Conservation (phyloP, 768 basidiomycete species). For the Mycena pura region DNA sequence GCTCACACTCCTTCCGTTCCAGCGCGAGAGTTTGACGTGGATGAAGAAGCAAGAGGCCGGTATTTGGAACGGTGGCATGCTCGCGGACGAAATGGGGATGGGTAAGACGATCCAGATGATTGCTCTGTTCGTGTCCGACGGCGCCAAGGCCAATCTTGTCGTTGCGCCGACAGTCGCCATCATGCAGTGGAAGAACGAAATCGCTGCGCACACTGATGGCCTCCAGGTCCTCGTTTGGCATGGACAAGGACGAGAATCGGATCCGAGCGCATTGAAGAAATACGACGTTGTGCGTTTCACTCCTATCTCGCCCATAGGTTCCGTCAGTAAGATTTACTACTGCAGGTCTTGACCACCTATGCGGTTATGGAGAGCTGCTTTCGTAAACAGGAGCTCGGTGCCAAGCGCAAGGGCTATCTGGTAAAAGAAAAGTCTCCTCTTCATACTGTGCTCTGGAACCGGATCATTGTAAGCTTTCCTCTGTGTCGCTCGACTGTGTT, state of each 20-base stretch:
- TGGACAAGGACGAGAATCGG: slow-evolving; percentile 73
- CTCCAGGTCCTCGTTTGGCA: slow-evolving; percentile 94
- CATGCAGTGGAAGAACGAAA: slow-evolving; percentile 94
- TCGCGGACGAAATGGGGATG: slow-evolving; percentile 98
- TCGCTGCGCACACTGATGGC: slow-evolving; percentile 82
- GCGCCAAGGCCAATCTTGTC: slow-evolving; percentile 84
- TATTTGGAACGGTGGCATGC: slow-evolving; percentile 89
- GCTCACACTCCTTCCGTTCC: slow-evolving; percentile 89
- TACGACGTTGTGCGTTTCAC: slow-evolving; percentile 77
- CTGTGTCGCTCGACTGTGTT: slow-evolving; percentile 1
- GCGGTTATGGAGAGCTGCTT: slow-evolving; percentile 88
- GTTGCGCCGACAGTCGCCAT: slow-evolving; percentile 79
- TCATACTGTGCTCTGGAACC: slow-evolving; percentile 85
- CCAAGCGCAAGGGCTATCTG: slow-evolving; percentile 83
- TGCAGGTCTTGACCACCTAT: slow-evolving; percentile 84
- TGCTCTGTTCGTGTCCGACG: slow-evolving; percentile 81
- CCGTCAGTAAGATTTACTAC: neutral
- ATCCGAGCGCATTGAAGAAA: slow-evolving; percentile 74
- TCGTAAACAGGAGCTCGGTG: slow-evolving; percentile 91
- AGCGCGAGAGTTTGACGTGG: slow-evolving; percentile 94
- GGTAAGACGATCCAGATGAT: slow-evolving; percentile 98
- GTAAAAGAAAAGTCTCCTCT: slow-evolving; percentile 89
- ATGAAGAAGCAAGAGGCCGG: slow-evolving; percentile 93
- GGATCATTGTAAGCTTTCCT: slow-evolving; percentile 64
- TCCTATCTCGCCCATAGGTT: neutral